Percentiles rank a stretch among this genome's conserved stretches.
Evolutionary conservation across 768 basidiomycete species (phyloP).

Genomic region (Panaeolus papilionaceus): DNA sequence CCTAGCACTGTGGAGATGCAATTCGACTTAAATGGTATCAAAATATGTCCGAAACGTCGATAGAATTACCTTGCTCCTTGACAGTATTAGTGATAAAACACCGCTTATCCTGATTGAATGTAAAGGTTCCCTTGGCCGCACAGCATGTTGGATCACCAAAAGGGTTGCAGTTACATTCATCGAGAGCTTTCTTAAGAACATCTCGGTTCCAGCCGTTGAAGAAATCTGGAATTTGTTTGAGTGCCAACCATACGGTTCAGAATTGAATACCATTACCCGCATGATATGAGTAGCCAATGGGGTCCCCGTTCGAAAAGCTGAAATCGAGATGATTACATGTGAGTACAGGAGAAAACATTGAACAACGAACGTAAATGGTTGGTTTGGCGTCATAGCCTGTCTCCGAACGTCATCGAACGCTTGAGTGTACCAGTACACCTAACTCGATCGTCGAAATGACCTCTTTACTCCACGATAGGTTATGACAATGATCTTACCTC

Average conservation of each 20-base stretch:
- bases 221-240: constrained; percentile 36
- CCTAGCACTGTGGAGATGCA: constrained; percentile 18
- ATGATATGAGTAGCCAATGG: constrained; percentile 59
- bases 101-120: constrained; percentile 33
- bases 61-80: constrained; percentile 39
- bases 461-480: background rate
- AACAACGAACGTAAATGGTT: constrained; percentile 51
- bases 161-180: constrained; percentile 46
- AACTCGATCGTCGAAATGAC: constrained; percentile 4
- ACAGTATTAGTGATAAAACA: constrained; percentile 43
- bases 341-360: background rate
- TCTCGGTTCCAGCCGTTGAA: constrained; percentile 54
- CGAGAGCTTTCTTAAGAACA: constrained; percentile 50
- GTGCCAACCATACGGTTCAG: background rate
- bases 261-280: constrained; percentile 20
- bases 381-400: constrained; percentile 46
- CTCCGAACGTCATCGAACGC: constrained; percentile 36
- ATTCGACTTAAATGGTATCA: constrained; percentile 15
- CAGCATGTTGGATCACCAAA: constrained; percentile 43
- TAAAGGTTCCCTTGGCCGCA: constrained; percentile 39
- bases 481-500: constrained; percentile 35
- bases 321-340: background rate
- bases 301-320: constrained; percentile 59
- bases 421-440: constrained; percentile 52
- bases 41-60: background rate